These are phyloP conservation scores for Ganoderma resinaceum DNA, from an alignment of 1,284 basidiomycete genomes.

Conservation along the genomic window DNA sequence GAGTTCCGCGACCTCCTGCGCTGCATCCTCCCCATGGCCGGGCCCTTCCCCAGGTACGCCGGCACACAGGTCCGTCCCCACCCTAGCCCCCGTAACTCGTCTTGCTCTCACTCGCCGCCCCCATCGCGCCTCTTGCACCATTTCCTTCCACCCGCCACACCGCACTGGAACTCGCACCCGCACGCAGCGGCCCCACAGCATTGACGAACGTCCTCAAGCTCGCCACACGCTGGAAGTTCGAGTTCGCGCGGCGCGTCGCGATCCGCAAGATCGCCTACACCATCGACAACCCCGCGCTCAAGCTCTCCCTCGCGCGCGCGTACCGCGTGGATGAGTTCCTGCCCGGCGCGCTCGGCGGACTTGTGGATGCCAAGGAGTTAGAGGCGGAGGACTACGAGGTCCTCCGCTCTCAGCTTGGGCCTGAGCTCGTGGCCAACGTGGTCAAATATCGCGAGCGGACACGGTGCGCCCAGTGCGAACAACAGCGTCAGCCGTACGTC, in stretches of 20 bases:
- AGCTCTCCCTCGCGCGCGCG: background rate
- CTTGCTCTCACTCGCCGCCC: background rate
- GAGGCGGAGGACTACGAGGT: background rate
- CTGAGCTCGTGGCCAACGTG: background rate
- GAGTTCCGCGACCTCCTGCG: conserved; percentile 1
- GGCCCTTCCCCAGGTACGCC: background rate
- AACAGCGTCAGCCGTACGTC: background rate
- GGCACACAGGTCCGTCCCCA: background rate
- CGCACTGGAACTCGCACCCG: background rate
- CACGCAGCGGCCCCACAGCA: background rate
- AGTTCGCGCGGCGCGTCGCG: background rate
- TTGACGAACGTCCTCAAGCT: background rate
- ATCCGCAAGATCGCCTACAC: background rate
- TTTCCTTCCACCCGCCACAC: too few relatives aligned
- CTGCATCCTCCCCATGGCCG: background rate
- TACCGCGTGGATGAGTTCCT: conserved; percentile 2
- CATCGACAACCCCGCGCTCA: background rate
- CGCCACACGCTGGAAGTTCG: background rate
- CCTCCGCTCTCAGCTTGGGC: background rate
- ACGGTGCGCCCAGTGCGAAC: background rate
- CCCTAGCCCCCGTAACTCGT: too few relatives aligned
- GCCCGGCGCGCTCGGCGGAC: background rate
- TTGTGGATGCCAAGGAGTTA: background rate
- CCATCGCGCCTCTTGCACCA: background rate
- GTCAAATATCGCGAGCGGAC: background rate